Conservation (phyloP, 805 yeast genomes). For the Yamadazyma paraphyllophila region DNA sequence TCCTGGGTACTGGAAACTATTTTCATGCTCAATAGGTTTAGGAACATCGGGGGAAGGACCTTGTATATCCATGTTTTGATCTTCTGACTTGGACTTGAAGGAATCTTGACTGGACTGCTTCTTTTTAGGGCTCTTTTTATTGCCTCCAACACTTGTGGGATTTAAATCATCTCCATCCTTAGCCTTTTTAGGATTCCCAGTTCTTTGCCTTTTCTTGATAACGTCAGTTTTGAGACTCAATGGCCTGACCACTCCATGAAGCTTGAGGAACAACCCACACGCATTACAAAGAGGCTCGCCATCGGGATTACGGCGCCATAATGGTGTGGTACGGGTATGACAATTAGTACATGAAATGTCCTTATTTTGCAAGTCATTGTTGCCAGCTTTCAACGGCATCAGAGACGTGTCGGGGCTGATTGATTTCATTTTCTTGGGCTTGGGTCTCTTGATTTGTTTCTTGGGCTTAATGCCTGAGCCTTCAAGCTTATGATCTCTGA, state of each 20-base stretch:
- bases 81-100: not conserved
- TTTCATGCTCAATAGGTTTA: not conserved
- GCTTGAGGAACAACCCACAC: slow-evolving; percentile 86
- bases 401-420: slow-evolving; percentile 3
- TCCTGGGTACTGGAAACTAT: not conserved
- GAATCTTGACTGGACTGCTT: not conserved
- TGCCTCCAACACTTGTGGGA: slow-evolving; percentile 35
- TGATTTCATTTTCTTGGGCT: slow-evolving; percentile 9
- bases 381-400: not conserved
- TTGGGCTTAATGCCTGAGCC: slow-evolving; percentile 7
- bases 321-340: slow-evolving; percentile 86
- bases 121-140: not conserved
- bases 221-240: slow-evolving; percentile 88
- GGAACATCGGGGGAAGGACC: not conserved
- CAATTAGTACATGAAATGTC: slow-evolving; percentile 72
- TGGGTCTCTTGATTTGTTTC: slow-evolving; percentile 8
- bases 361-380: slow-evolving; percentile 5
- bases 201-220: slow-evolving; percentile 84
- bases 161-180: slow-evolving; percentile 50
- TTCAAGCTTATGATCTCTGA: slow-evolving; percentile 10
- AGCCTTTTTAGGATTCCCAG: slow-evolving; percentile 26
- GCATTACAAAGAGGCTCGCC: slow-evolving; percentile 96
- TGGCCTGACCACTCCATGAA: slow-evolving; percentile 96
- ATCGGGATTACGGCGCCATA: slow-evolving; percentile 91
- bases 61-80: not conserved